These are phyloP conservation scores for Protomyces inouyei DNA, from an alignment of 1,139 yeast species.

Conservation along the genomic window DNA sequence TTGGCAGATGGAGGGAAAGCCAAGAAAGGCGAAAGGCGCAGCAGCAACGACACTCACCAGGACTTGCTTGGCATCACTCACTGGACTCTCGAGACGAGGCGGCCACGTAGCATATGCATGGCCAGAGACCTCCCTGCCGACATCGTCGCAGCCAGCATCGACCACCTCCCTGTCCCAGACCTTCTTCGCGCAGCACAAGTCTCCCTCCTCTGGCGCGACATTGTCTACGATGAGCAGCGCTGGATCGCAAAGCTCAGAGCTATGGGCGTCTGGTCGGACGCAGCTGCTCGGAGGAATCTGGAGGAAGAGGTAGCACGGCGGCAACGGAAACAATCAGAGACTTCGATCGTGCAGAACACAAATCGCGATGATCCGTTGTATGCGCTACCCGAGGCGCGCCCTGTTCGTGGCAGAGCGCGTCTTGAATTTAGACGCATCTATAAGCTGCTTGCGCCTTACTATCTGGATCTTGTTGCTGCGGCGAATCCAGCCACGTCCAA, in stretches of 20 bases:
- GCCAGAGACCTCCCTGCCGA: slow-evolving; percentile 24
- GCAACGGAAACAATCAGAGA: slow-evolving; percentile 27
- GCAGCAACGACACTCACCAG: neutral
- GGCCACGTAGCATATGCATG: neutral
- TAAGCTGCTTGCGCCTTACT: slow-evolving; percentile 46
- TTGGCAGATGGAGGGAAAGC: neutral
- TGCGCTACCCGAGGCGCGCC: slow-evolving; percentile 33
- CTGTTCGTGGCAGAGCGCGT: slow-evolving; percentile 46
- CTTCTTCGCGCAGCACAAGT: slow-evolving; percentile 38
- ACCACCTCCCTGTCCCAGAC: slow-evolving; percentile 36
- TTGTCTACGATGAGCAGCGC: slow-evolving; percentile 40
- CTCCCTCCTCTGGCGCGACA: slow-evolving; percentile 40
- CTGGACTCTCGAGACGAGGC: neutral
- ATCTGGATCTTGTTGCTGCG: slow-evolving; percentile 48
- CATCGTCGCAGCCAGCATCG: slow-evolving; percentile 22
- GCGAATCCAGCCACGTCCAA: slow-evolving; percentile 46
- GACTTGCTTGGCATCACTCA: neutral
- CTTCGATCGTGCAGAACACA: slow-evolving; percentile 31
- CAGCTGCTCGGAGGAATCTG: slow-evolving; percentile 30
- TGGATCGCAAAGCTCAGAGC: slow-evolving; percentile 52
- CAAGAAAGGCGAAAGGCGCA: neutral
- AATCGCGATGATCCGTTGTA: neutral
- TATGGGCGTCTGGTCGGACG: slow-evolving; percentile 50
- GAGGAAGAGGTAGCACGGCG: slow-evolving; percentile 30
- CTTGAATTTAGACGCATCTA: slow-evolving; percentile 46